Base-by-base conservation (phyloP, 805 yeast genomes). In the Saturnispora mendoncae region DNA sequence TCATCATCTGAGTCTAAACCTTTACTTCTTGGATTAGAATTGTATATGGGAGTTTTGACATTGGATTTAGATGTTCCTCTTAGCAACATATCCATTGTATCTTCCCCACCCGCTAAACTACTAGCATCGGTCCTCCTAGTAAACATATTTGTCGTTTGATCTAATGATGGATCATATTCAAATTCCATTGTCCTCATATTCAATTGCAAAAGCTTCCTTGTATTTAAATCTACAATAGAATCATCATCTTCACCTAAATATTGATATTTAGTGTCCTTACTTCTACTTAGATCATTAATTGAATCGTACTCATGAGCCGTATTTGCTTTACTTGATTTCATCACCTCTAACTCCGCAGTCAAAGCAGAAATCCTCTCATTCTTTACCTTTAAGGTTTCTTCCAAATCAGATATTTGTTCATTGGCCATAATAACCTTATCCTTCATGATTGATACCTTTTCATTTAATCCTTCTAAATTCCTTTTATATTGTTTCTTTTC, bases 1-100 rank as follows among this genome's bases (percentile, higher is more conserved):
- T 40, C 39, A n/a, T 40, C 43, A 18, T 40, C 43, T 6, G 38
- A 40, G n/a, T 20, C 35, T 7, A 40, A 24, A 4, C 19, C 30
- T 10, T n/a, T 33, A 12, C 30, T 20, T 4, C 23, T n/a, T 4
- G 44, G 44, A 25, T 41, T 41, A 9, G 44, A 36, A 23, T 41
- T 41, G 37, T 41, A 41, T 15, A 41, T 41, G 7, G 36, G 25
- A 14, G 20, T n/a, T 25, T 20, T 20, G 26, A 18, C 10, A n/a
- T 37, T 19, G 13, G 25, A 7, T 19, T 37, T 3, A n/a, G 20
- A 30, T 12, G 8, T 10, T 6, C 10, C 20, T 29, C 33, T 9
- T 7, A 29, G 6, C 5, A 31, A 32, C 17, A 36, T 24, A 19
- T 36, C 27, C 5, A 17, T 24, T 6, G 39, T 36, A 13, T n/a